Percentiles rank a stretch among this genome's conserved stretches.
Evolutionary conservation across 495 filamentous ascomycete genomes (phyloP).

Genomic region (Hyaloscypha finlandica): DNA sequence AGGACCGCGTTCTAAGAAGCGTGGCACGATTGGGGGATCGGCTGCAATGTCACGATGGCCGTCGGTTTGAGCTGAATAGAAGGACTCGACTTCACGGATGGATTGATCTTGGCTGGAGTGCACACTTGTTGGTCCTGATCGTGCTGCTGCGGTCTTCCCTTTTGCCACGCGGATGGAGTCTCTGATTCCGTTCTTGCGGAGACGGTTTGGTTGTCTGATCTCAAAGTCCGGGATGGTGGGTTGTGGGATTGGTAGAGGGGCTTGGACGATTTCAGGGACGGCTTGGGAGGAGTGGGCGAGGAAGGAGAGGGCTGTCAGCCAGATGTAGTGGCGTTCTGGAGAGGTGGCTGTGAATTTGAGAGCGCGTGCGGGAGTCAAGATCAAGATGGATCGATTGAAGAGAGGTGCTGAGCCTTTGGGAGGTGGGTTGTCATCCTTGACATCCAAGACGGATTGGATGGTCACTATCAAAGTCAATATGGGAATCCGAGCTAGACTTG

Average conservation of each 20-base stretch:
- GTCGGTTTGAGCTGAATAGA: conserved; percentile 35
- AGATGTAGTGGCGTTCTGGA: conserved; percentile 88
- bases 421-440: conserved; percentile 88
- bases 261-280: conserved; percentile 66
- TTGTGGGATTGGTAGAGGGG: conserved; percentile 55
- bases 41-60: conserved; percentile 47
- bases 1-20: conserved; percentile 59
- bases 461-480: conserved; percentile 60
- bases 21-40: conserved; percentile 77
- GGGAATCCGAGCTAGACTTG: not conserved
- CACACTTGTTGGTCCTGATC: conserved; percentile 29
- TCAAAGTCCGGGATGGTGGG: conserved; percentile 49
- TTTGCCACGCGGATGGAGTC: conserved; percentile 93
- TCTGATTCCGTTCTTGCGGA: conserved; percentile 66
- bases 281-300: conserved; percentile 80
- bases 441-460: conserved; percentile 95
- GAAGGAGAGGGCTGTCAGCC: conserved; percentile 93
- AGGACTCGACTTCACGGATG: conserved; percentile 34
- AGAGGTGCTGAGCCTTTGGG: conserved; percentile 65
- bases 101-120: conserved; percentile 28
- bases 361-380: conserved; percentile 88
- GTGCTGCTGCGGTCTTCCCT: conserved; percentile 40
- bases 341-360: conserved; percentile 91
- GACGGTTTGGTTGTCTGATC: conserved; percentile 38
- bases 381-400: conserved; percentile 93